These are phyloP conservation scores for Exobasidium cylindrosporum DNA, from an alignment of 1,284 basidiomycete genomes.

Conservation along the genomic window DNA sequence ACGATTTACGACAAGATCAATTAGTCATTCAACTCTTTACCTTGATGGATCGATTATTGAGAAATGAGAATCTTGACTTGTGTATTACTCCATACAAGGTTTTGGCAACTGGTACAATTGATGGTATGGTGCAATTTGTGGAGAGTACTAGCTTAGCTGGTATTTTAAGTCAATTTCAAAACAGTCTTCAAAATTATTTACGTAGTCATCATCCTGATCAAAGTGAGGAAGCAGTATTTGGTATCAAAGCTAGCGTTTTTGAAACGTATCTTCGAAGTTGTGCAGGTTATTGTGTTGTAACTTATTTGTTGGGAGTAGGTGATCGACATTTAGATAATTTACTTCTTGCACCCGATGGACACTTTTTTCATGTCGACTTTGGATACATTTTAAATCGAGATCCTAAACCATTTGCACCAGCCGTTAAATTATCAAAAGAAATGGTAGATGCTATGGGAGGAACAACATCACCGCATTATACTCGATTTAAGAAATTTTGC, in stretches of 20 bases:
- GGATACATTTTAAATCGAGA: slow-evolving; percentile 97
- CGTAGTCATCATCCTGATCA: slow-evolving; percentile 82
- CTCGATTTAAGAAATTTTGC: slow-evolving; percentile 90
- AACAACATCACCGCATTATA: slow-evolving; percentile 68
- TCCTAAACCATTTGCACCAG: slow-evolving; percentile 95
- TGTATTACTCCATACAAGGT: slow-evolving; percentile 90
- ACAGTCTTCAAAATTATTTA: slow-evolving; percentile 85
- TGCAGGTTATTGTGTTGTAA: slow-evolving; percentile 96
- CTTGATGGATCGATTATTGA: slow-evolving; percentile 87
- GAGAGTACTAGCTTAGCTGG: slow-evolving; percentile 90
- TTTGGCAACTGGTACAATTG: slow-evolving; percentile 82
- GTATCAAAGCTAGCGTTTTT: slow-evolving; percentile 84
- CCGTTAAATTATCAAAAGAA: slow-evolving; percentile 97
- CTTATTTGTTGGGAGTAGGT: slow-evolving; percentile 92
- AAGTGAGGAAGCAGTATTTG: slow-evolving; percentile 84
- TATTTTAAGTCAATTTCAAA: slow-evolving; percentile 69
- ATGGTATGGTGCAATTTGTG: slow-evolving; percentile 96
- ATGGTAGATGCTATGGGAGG: slow-evolving; percentile 99
- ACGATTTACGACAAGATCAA: slow-evolving; percentile 97
- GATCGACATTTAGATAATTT: slow-evolving; percentile 97
- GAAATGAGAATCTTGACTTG: slow-evolving; percentile 93
- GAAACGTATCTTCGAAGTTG: slow-evolving; percentile 97
- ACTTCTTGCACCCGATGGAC: slow-evolving; percentile 84
- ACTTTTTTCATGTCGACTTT: slow-evolving; percentile 74
- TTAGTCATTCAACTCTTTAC: slow-evolving; percentile 95